Evolutionary conservation across 1,139 yeast genomes (phyloP), one percentile per base, ranked within the genome.

Genomic region (Petasospora rhodanensis): DNA sequence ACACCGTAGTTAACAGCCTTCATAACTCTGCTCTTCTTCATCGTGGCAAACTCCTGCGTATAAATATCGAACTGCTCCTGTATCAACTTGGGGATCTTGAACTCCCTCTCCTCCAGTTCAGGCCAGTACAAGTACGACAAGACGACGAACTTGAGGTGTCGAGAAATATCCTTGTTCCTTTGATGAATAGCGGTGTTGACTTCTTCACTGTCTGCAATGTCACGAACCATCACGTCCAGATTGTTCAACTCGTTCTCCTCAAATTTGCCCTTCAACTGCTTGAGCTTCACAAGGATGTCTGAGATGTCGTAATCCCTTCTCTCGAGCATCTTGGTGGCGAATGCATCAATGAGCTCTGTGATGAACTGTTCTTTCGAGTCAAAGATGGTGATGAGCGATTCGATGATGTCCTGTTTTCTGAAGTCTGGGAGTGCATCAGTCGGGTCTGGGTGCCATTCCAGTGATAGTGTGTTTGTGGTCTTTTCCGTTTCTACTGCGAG

Each of bases 381-480:
- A 55, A 82, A 84, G 3, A 89, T 74, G 1, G 91, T 76, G 2
- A 83, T 67, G 24, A 86, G 62, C 1, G 86, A 76, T 45, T 79
- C 87, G 15, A 86, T 75, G 5, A 80, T 70, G 52, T 85, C 95
- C 34, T 47, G 49, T 43, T 75, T 76, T 35, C 74, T 70, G 56
- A 86, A 85, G 54, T 87, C 96, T 1, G 95, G 84, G 7, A 93
- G 71, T 0, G 95, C 95, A 59, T 84, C 96, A n/a, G 83, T 70
- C 0, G 96, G 96, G 49, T 86, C 96, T 0, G 97, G 97, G 7
- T 59, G 61, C 97, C 97, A 89, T 19, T 70, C 64, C 4, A 79
- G 55, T 41, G 42, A 45, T 7, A 49, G 31, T 13, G 46, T 50
- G 26, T 58, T 53, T 2, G 43, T 49, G 2, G 48, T 49, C 9